These are phyloP conservation scores for Agrocybe pediades DNA, from an alignment of 768 basidiomycete species.

Conservation along the genomic window DNA sequence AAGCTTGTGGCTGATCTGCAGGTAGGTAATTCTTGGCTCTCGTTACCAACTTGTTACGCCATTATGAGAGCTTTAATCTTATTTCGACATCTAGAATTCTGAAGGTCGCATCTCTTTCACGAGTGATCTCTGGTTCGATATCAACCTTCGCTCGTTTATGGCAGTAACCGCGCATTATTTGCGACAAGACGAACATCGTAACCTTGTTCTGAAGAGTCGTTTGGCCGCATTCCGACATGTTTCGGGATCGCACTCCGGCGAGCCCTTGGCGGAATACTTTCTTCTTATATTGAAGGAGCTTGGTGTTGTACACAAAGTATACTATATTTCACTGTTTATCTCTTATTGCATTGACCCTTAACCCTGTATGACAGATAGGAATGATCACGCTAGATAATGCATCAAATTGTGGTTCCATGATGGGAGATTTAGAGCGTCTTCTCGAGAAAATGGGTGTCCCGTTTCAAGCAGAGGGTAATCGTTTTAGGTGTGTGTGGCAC, in stretches of 20 bases:
- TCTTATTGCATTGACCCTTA: too few species aligned
- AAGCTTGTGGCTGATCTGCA: slow-evolving; percentile 4
- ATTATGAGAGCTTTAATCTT: background rate
- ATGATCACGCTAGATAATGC: too few species aligned
- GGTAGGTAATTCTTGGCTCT: background rate
- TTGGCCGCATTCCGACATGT: slow-evolving; percentile 33
- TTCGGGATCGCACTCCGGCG: slow-evolving; percentile 30
- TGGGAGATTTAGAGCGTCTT: slow-evolving; percentile 25
- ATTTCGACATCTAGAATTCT: slow-evolving; percentile 21
- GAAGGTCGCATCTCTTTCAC: slow-evolving; percentile 33
- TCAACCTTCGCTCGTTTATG: slow-evolving; percentile 25
- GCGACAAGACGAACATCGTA: slow-evolving; percentile 12
- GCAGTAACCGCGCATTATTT: slow-evolving; percentile 34
- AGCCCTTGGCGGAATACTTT: slow-evolving; percentile 24
- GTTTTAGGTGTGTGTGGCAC: slow-evolving; percentile 28
- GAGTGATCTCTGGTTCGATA: slow-evolving; percentile 34
- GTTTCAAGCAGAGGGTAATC: slow-evolving; percentile 22
- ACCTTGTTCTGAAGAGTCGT: slow-evolving; percentile 21
- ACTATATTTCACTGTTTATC: too few species aligned
- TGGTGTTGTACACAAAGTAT: too few species aligned
- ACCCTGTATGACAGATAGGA: too few species aligned
- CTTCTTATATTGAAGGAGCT: slow-evolving; percentile 25
- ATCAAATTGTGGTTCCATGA: slow-evolving; percentile 1
- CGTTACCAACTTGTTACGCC: too few species aligned
- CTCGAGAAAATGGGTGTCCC: slow-evolving; percentile 19